phyloP scores from a whole-genome alignment of 495 filamentous ascomycete genomes.

The Daldinia bambusicola region DNA sequence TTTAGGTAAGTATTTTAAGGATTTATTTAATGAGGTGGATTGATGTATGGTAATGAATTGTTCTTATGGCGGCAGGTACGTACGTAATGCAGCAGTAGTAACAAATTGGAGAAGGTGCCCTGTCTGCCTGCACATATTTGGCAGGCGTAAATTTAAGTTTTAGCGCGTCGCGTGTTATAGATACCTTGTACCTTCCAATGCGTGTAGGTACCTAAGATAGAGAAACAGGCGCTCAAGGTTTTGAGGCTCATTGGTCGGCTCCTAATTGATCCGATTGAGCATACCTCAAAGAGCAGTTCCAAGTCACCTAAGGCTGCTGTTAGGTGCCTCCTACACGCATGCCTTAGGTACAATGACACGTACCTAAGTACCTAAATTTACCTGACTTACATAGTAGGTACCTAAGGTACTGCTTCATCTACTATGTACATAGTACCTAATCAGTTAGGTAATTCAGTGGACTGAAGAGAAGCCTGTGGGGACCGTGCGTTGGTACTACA shows the following conservation, averaged over 20 bases:
- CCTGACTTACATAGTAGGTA: background rate
- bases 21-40: background rate
- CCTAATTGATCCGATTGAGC: constrained; percentile 25
- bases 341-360: too few species aligned
- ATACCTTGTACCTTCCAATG: background rate
- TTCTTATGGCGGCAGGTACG: background rate
- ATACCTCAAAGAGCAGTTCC: too few species aligned
- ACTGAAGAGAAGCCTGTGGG: constrained; percentile 3
- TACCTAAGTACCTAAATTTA: background rate
- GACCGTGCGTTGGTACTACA: constrained; percentile 35
- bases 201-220: background rate
- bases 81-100: background rate
- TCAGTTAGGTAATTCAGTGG: background rate
- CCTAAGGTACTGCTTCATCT: background rate
- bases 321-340: too few species aligned
- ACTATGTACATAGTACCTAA: too few species aligned
- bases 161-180: constrained; percentile 12
- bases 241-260: constrained; percentile 23
- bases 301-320: too few species aligned
- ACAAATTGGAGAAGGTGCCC: constrained; percentile 2
- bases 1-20: background rate
- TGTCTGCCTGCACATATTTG: background rate
- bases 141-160: constrained; percentile 4
- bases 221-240: background rate
- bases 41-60: background rate